phyloP scores from a whole-genome alignment of 768 basidiomycete species.

The Mycena capillaripes region DNA sequence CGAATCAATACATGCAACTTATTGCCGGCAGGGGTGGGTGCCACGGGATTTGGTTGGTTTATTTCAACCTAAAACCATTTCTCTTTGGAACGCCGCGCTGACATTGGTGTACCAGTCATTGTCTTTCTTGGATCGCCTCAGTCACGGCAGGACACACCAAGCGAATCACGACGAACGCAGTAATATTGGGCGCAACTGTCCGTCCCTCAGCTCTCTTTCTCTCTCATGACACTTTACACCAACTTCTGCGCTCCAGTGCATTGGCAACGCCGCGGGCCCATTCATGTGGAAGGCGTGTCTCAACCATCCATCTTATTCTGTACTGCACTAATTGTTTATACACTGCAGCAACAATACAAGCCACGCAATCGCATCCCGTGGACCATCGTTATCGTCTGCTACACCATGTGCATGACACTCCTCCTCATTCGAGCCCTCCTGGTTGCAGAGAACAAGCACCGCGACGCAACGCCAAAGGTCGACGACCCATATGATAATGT shows the following conservation, averaged over 20 bases:
- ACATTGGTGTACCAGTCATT: not conserved
- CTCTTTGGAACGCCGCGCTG: too few species aligned
- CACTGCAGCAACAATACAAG: not conserved
- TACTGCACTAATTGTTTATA: not conserved
- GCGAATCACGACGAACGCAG: not conserved
- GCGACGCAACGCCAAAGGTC: conserved; percentile 66
- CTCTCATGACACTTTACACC: not conserved
- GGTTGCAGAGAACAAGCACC: conserved; percentile 69
- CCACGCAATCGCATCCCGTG: conserved; percentile 80
- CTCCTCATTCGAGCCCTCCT: conserved; percentile 75
- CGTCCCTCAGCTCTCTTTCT: not conserved
- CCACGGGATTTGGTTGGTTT: not conserved
- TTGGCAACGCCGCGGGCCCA: not conserved
- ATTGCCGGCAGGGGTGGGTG: not conserved
- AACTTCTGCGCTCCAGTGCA: not conserved
- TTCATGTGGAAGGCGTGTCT: not conserved
- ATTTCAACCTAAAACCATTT: not conserved
- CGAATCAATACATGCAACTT: too few species aligned
- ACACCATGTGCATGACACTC: conserved; percentile 61
- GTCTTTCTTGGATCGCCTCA: not conserved
- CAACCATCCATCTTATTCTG: too few species aligned
- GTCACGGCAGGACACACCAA: not conserved
- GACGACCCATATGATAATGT: conserved; percentile 72
- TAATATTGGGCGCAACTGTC: not conserved
- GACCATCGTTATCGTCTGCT: conserved; percentile 77